Conservation (phyloP, 2,329 filamentous ascomycete species). For the Alternaria sp. region DNA sequence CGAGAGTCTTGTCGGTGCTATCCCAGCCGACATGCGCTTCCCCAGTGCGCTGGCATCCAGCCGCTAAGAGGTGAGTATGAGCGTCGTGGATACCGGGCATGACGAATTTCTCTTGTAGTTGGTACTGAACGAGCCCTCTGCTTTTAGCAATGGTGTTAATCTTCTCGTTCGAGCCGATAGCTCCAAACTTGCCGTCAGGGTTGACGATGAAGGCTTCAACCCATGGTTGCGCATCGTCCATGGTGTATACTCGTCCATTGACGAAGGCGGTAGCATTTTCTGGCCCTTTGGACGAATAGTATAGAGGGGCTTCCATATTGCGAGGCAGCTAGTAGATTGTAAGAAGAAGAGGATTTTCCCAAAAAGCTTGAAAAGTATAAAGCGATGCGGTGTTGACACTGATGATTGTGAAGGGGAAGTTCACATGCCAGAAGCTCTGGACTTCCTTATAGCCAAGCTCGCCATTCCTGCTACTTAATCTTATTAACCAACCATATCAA, state of each 20-base stretch:
- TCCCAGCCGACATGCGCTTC: background rate
- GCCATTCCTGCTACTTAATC: too few relatives aligned
- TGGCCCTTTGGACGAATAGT: too few relatives aligned
- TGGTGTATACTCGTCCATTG: conserved; percentile 43
- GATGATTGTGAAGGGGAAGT: too few relatives aligned
- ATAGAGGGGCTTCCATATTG: too few relatives aligned
- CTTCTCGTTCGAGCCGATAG: conserved; percentile 32
- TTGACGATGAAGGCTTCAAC: conserved; percentile 42
- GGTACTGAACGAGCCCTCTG: conserved; percentile 23
- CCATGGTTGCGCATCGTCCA: conserved; percentile 22
- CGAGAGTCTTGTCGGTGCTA: background rate
- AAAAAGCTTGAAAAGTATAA: too few relatives aligned
- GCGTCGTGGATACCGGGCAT: conserved; percentile 51
- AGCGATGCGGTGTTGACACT: too few relatives aligned
- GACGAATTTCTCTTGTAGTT: conserved; percentile 38
- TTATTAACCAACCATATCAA: too few relatives aligned
- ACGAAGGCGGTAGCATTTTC: conserved; percentile 21
- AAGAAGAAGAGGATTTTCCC: too few relatives aligned
- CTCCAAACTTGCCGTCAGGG: conserved; percentile 29
- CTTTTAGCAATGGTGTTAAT: conserved; percentile 22
- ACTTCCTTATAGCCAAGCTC: too few relatives aligned
- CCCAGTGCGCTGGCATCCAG: background rate
- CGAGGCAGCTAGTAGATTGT: too few relatives aligned
- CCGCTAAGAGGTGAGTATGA: conserved; percentile 17
- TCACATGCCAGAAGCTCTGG: too few relatives aligned